Conservation (phyloP, 495 filamentous ascomycete species). For the Daldinia loculata region DNA sequence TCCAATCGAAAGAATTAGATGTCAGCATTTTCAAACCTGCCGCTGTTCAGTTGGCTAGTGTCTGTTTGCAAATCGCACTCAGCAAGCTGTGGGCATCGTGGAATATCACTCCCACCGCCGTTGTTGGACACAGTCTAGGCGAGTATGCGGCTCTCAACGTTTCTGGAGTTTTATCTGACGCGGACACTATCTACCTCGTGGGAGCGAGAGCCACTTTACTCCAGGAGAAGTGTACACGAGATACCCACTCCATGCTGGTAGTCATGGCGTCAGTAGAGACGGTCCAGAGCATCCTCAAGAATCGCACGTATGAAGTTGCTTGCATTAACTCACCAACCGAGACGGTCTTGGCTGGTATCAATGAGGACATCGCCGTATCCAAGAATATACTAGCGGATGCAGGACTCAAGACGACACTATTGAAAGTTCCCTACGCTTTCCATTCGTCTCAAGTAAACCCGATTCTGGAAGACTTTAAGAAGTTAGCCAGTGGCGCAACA, state of each 20-base stretch:
- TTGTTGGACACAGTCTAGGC: constrained; percentile 77
- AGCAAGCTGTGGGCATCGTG: constrained; percentile 72
- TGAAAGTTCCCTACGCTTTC: constrained; percentile 73
- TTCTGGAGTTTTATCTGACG: constrained; percentile 70
- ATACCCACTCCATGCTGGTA: constrained; percentile 67
- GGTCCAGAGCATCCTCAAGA: constrained; percentile 25
- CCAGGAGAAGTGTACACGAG: constrained; percentile 63
- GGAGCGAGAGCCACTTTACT: constrained; percentile 71
- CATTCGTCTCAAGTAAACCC: constrained; percentile 73
- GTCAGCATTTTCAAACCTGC: constrained; percentile 64
- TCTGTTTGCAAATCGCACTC: constrained; percentile 75
- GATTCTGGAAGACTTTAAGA: constrained; percentile 65
- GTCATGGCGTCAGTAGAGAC: constrained; percentile 42
- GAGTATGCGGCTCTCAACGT: constrained; percentile 78
- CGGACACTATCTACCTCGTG: constrained; percentile 73
- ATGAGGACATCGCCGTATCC: constrained; percentile 56
- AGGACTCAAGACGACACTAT: constrained; percentile 60
- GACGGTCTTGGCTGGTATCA: constrained; percentile 58
- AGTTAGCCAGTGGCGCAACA: constrained; percentile 54
- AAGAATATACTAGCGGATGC: constrained; percentile 58
- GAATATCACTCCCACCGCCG: constrained; percentile 69
- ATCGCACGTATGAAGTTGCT: constrained; percentile 45
- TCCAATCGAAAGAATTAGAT: constrained; percentile 54
- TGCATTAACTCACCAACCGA: constrained; percentile 60
- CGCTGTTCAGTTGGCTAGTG: constrained; percentile 69